Evolutionary conservation across 2,329 filamentous ascomycete species (phyloP).

Genomic region (Fusarium agapanthi): DNA sequence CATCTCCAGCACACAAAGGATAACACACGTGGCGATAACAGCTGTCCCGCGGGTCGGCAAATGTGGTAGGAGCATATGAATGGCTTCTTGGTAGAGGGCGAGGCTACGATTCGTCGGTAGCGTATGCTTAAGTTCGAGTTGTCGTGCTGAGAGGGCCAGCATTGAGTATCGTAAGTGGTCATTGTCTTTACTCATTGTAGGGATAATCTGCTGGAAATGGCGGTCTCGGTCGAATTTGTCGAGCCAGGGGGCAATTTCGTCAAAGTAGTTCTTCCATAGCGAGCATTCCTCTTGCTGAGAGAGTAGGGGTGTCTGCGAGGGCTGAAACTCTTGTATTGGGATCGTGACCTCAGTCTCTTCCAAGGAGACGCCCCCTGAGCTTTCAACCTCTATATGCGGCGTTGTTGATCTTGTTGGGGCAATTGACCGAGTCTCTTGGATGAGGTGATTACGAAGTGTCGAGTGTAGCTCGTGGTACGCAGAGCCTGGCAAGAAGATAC

Average conservation of each 20-base stretch:
- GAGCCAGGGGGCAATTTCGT: slow-evolving; percentile 55
- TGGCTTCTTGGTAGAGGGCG: slow-evolving; percentile 60
- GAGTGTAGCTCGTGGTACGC: slow-evolving; percentile 57
- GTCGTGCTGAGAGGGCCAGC: slow-evolving; percentile 60
- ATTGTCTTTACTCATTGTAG: slow-evolving; percentile 55
- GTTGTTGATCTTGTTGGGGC: slow-evolving; percentile 46
- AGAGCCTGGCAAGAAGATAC: slow-evolving; percentile 58
- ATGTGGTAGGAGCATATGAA: slow-evolving; percentile 57
- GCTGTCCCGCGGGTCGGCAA: slow-evolving; percentile 57
- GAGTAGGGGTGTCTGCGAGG: slow-evolving; percentile 25
- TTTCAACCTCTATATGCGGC: slow-evolving; percentile 29
- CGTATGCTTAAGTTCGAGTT: slow-evolving; percentile 55
- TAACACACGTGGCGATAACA: slow-evolving; percentile 61
- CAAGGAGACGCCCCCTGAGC: neutral
- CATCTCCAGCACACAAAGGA: slow-evolving; percentile 65
- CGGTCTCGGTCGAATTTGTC: slow-evolving; percentile 62
- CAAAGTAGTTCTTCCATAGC: slow-evolving; percentile 54
- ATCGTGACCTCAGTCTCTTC: slow-evolving; percentile 19
- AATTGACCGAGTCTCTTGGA: slow-evolving; percentile 54
- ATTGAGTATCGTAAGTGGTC: slow-evolving; percentile 58
- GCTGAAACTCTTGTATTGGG: slow-evolving; percentile 30
- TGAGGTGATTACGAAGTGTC: slow-evolving; percentile 54
- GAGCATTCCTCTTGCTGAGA: slow-evolving; percentile 45
- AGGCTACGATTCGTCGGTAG: slow-evolving; percentile 53
- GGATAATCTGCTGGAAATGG: slow-evolving; percentile 58